Conservation (phyloP, 306 rosid genomes). For the Cicer arietinum region DNA sequence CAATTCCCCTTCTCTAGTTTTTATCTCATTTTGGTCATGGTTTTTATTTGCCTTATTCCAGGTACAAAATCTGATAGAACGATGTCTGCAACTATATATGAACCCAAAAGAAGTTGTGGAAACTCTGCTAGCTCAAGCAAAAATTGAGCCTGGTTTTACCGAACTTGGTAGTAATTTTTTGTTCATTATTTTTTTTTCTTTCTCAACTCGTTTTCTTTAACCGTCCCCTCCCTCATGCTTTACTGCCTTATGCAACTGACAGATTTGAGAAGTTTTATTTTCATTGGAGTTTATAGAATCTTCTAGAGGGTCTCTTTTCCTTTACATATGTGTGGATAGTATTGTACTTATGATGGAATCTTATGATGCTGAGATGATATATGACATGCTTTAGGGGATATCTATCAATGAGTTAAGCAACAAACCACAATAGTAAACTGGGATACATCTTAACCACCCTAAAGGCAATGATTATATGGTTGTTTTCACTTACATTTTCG, state of each 20-base stretch:
- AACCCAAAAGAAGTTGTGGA: slow-evolving; percentile 77
- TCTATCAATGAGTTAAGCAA: too few relatives aligned
- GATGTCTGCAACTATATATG: slow-evolving; percentile 83
- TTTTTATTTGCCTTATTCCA: slow-evolving; percentile 44
- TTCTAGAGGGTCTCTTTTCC: neutral
- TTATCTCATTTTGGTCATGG: neutral
- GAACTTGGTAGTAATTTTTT: slow-evolving; percentile 65
- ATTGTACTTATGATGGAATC: slow-evolving; percentile 8
- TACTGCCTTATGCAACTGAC: slow-evolving; percentile 4
- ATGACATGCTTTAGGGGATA: neutral
- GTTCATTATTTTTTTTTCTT: neutral
- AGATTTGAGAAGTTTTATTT: neutral
- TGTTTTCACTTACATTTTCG: too few relatives aligned
- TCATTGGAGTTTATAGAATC: slow-evolving; percentile 11
- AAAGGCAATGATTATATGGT: too few relatives aligned
- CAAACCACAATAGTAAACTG: too few relatives aligned
- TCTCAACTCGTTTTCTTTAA: neutral
- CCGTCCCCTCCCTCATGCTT: neutral
- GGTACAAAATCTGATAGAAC: slow-evolving; percentile 86
- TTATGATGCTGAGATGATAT: neutral
- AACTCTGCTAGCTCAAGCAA: slow-evolving; percentile 62
- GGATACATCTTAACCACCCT: too few relatives aligned
- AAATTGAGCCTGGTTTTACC: slow-evolving; percentile 87
- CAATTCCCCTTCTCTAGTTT: neutral
- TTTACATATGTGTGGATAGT: neutral